Percentiles rank a stretch among this genome's conserved stretches.
Evolutionary conservation across 2,329 filamentous ascomycete genomes (phyloP).

Genomic region (Calonectria montana): DNA sequence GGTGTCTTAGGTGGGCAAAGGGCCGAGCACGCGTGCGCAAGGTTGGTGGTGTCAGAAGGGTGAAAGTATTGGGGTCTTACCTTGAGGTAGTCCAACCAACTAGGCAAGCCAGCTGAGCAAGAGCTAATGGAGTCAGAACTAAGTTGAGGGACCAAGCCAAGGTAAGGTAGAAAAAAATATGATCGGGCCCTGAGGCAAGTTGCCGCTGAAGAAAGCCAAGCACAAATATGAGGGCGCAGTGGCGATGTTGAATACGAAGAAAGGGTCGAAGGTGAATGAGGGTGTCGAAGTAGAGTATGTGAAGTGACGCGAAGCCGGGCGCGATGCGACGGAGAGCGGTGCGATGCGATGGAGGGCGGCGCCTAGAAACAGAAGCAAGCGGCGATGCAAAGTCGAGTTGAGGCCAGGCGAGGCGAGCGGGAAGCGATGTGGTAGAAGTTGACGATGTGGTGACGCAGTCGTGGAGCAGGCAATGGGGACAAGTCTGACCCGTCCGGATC

Average conservation of each 20-base stretch:
- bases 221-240: background rate
- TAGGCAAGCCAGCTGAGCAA: constrained; percentile 33
- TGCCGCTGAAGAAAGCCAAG: background rate
- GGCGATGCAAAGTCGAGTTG: constrained; percentile 14
- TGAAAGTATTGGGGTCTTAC: constrained; percentile 38
- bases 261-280: constrained; percentile 8
- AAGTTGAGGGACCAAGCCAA: constrained; percentile 1
- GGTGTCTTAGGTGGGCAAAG: constrained; percentile 30
- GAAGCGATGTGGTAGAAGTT: constrained; percentile 24
- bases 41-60: constrained; percentile 39
- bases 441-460: constrained; percentile 21
- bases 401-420: constrained; percentile 5
- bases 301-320: constrained; percentile 7
- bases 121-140: constrained; percentile 35
- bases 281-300: background rate
- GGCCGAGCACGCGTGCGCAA: constrained; percentile 37
- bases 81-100: constrained; percentile 33
- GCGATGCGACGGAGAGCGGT: constrained; percentile 11
- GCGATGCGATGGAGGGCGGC: constrained; percentile 10
- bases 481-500: constrained; percentile 36
- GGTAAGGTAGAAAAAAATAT: constrained; percentile 30
- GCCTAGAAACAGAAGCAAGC: constrained; percentile 1
- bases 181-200: constrained; percentile 33
- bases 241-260: constrained; percentile 8
- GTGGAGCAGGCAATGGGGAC: constrained; percentile 34